These are phyloP conservation scores for Litchi chinensis DNA, from an alignment of 345 rosid species.

Conservation along the genomic window DNA sequence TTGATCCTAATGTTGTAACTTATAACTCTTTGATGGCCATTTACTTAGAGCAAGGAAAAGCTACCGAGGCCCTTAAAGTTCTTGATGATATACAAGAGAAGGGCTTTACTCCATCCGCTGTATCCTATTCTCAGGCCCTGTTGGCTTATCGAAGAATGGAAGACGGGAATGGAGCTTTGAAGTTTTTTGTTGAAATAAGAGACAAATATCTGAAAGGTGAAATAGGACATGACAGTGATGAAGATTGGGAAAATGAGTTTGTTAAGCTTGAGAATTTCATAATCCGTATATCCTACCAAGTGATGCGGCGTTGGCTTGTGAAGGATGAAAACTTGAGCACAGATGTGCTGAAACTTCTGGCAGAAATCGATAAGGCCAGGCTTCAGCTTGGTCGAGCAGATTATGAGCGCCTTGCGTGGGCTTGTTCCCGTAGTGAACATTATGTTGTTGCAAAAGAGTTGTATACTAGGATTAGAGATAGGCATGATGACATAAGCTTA, in stretches of 20 bases:
- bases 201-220: slow-evolving; percentile 63
- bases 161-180: slow-evolving; percentile 78
- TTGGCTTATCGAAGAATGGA: slow-evolving; percentile 76
- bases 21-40: slow-evolving; percentile 79
- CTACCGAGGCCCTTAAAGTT: slow-evolving; percentile 59
- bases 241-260: slow-evolving; percentile 67
- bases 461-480: slow-evolving; percentile 71
- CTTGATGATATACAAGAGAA: slow-evolving; percentile 59
- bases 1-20: slow-evolving; percentile 70
- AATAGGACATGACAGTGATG: slow-evolving; percentile 40
- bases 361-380: slow-evolving; percentile 64
- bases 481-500: slow-evolving; percentile 56
- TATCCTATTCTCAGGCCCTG: slow-evolving; percentile 79
- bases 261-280: slow-evolving; percentile 65
- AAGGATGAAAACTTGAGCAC: slow-evolving; percentile 49
- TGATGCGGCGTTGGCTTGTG: slow-evolving; percentile 85
- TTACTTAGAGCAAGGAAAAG: slow-evolving; percentile 56
- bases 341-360: slow-evolving; percentile 64
- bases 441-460: slow-evolving; percentile 69
- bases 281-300: slow-evolving; percentile 74
- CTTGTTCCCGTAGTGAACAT: slow-evolving; percentile 84
- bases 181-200: slow-evolving; percentile 62
- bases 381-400: slow-evolving; percentile 60
- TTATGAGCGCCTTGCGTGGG: slow-evolving; percentile 87
- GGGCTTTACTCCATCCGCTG: slow-evolving; percentile 68